A percentile compares a stretch with the other conserved stretches of the same genome.
These are phyloP conservation scores for Chrysanthemum makinoi DNA, from an alignment of 129 eudicot genomes.

Conservation along the genomic window DNA sequence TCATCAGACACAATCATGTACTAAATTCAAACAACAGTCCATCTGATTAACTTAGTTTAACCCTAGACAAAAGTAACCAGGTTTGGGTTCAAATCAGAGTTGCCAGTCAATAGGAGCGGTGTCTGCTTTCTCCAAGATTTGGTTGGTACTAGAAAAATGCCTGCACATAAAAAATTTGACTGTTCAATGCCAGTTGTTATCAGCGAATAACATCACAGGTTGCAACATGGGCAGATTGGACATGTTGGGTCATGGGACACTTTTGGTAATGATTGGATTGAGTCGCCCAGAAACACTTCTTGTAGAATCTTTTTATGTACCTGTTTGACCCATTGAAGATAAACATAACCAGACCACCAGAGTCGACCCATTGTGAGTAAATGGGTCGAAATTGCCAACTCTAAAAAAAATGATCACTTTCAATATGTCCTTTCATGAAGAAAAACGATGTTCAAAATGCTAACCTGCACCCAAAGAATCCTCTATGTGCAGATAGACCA, in stretches of 20 bases:
- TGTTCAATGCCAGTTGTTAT: not conserved
- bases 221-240: not conserved
- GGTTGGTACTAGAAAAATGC: constrained; percentile 86
- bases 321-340: not conserved
- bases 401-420: not conserved
- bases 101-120: constrained; percentile 77
- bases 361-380: not conserved
- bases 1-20: constrained; percentile 3
- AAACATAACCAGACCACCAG: not conserved
- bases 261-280: no score
- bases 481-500: constrained; percentile 93
- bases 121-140: constrained; percentile 59
- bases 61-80: not conserved
- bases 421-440: not conserved
- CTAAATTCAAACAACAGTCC: not conserved
- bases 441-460: not conserved
- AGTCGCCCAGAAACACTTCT: no score
- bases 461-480: constrained; percentile 97
- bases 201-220: not conserved
- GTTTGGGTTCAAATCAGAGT: constrained; percentile 36
- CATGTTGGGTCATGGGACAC: no score
- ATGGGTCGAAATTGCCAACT: not conserved
- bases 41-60: constrained; percentile 16
- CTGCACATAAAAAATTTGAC: constrained; percentile 33
- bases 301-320: no score